phyloP scores from a whole-genome alignment of 2,329 filamentous ascomycete species.

The Trichothecium roseum region DNA sequence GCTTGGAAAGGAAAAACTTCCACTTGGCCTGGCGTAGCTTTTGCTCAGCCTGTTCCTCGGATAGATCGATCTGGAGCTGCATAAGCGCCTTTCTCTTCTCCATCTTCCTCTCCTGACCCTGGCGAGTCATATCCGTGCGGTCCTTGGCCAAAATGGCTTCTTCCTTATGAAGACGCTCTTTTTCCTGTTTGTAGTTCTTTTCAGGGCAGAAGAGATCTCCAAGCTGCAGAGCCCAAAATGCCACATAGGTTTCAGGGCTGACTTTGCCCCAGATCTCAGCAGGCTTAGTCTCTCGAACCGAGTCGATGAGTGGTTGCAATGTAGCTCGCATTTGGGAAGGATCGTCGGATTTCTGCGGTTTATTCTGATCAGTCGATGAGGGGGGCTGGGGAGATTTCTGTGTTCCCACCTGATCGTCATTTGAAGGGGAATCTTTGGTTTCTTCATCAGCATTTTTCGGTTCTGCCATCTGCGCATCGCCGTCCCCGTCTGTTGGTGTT shows the following conservation, averaged over 20 bases:
- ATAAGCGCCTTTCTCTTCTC: slow-evolving; percentile 59
- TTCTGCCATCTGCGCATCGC: slow-evolving; percentile 43
- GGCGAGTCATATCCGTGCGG: slow-evolving; percentile 60
- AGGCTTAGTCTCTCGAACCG: slow-evolving; percentile 52
- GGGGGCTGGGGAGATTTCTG: slow-evolving; percentile 5
- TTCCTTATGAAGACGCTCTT: slow-evolving; percentile 56
- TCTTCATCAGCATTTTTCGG: slow-evolving; percentile 17
- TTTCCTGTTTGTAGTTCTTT: slow-evolving; percentile 68
- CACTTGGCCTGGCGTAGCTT: slow-evolving; percentile 57
- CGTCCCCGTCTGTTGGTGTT: slow-evolving; percentile 34
- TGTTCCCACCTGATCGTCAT: slow-evolving; percentile 21
- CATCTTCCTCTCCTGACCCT: slow-evolving; percentile 51
- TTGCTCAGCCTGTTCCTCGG: slow-evolving; percentile 64
- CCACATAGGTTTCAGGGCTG: slow-evolving; percentile 72
- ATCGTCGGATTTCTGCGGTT: slow-evolving; percentile 22
- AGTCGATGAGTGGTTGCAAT: slow-evolving; percentile 63
- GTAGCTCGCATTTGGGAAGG: slow-evolving; percentile 18
- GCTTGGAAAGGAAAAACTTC: slow-evolving; percentile 59
- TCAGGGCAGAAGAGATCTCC: slow-evolving; percentile 71
- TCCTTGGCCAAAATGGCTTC: slow-evolving; percentile 59
- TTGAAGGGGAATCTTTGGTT: slow-evolving; percentile 14
- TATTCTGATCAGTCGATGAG: slow-evolving; percentile 11
- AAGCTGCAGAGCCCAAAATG: slow-evolving; percentile 85
- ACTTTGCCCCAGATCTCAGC: slow-evolving; percentile 57
- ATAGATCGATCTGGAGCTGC: slow-evolving; percentile 57